phyloP scores from a whole-genome alignment of 1,139 yeast genomes.

The Sugiyamaella neomexicana region DNA sequence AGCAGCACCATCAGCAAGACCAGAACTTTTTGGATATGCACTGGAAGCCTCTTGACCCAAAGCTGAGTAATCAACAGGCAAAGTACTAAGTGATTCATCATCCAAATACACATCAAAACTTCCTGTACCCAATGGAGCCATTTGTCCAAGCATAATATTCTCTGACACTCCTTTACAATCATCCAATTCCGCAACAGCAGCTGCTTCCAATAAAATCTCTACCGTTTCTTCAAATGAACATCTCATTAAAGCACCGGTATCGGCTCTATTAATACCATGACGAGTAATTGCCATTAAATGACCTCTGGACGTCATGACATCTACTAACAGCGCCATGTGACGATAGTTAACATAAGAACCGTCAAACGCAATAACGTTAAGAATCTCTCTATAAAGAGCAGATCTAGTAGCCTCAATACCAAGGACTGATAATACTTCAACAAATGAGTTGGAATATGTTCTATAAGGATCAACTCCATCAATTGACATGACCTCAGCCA shows the following conservation, averaged over 20 bases:
- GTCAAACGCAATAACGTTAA: slow-evolving; percentile 97
- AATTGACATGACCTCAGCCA: slow-evolving; percentile 92
- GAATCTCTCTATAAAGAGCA: slow-evolving; percentile 88
- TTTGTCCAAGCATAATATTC: slow-evolving; percentile 95
- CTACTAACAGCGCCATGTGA: slow-evolving; percentile 96
- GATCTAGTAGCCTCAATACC: slow-evolving; percentile 99
- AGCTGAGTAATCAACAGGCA: slow-evolving; percentile 53
- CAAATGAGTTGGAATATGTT: slow-evolving; percentile 93
- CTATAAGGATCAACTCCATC: slow-evolving; percentile 91
- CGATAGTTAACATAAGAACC: slow-evolving; percentile 99
- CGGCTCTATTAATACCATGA: slow-evolving; percentile 98
- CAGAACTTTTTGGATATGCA: slow-evolving; percentile 40
- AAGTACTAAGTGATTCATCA: slow-evolving; percentile 75
- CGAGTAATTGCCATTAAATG: slow-evolving; percentile 98
- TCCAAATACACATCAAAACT: slow-evolving; percentile 95
- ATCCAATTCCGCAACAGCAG: slow-evolving; percentile 95
- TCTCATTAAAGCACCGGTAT: slow-evolving; percentile 98
- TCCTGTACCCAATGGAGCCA: slow-evolving; percentile 99
- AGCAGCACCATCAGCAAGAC: slow-evolving; percentile 72
- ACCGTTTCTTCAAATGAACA: slow-evolving; percentile 99
- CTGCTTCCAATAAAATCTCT: slow-evolving; percentile 95
- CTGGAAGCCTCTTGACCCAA: slow-evolving; percentile 27
- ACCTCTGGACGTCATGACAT: slow-evolving; percentile 98
- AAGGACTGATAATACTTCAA: slow-evolving; percentile 88
- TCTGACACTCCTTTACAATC: slow-evolving; percentile 99